Evolutionary conservation across 2,329 filamentous ascomycete genomes (phyloP).

Genomic region (Curvularia verruculosa): DNA sequence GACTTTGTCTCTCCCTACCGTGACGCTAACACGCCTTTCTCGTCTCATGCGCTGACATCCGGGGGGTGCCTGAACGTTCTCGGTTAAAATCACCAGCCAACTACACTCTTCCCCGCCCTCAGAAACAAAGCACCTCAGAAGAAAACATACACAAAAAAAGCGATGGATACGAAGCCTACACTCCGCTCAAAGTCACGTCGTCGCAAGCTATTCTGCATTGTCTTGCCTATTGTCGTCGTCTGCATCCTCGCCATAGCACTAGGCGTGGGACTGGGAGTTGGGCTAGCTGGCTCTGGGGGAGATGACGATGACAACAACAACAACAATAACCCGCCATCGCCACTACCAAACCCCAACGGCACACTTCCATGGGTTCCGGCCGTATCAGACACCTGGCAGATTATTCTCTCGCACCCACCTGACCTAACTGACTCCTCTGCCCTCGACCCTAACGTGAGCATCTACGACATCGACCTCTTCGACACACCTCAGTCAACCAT

Average conservation of each 20-base stretch:
- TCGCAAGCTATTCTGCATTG: slow-evolving; percentile 35
- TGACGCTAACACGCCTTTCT: not conserved
- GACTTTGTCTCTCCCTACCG: not conserved
- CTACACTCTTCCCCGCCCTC: not conserved
- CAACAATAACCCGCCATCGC: slow-evolving; percentile 31
- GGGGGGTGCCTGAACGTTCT: not conserved
- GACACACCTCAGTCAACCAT: slow-evolving; percentile 60
- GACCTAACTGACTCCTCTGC: slow-evolving; percentile 32
- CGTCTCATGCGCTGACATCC: not conserved
- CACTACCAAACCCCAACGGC: slow-evolving; percentile 33
- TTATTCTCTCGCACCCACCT: slow-evolving; percentile 57
- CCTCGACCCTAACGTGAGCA: slow-evolving; percentile 58
- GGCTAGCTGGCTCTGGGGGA: slow-evolving; percentile 50
- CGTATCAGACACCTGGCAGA: slow-evolving; percentile 65
- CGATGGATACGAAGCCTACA: slow-evolving; percentile 20
- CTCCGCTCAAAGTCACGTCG: slow-evolving; percentile 27
- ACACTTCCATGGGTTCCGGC: slow-evolving; percentile 59
- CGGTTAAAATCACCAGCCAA: not conserved
- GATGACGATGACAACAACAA: slow-evolving; percentile 31
- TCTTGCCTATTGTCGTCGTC: slow-evolving; percentile 34
- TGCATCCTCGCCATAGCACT: slow-evolving; percentile 58
- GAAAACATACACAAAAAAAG: not conserved
- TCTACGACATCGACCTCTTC: slow-evolving; percentile 69
- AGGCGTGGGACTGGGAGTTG: slow-evolving; percentile 63
- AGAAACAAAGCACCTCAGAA: not conserved